Evolutionary conservation across 1,284 basidiomycete genomes (phyloP), one percentile per base, ranked within the genome.

Genomic region (Cutaneotrichosporon daszewskae): DNA sequence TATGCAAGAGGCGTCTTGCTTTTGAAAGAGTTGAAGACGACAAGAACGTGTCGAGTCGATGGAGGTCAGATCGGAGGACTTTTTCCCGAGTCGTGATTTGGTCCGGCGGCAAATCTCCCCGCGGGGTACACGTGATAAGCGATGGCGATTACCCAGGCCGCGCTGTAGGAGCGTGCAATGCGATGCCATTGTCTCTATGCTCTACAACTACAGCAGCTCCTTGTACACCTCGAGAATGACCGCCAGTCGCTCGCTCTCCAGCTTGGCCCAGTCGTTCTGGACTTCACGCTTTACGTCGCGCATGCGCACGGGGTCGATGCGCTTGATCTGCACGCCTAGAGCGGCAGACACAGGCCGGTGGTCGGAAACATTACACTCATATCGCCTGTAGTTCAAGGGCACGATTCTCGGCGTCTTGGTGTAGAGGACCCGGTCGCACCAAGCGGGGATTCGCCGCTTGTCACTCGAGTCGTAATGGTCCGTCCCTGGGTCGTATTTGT

Each of bases 361-460:
- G 68, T 94, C 89, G 10, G 82, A 85, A 5, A 89, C 80, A 53
- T 85, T 85, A 41, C 77, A 77, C 69, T 92, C 90, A 64, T 87
- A 91, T 14, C 91, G 76, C 44, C 67, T 65, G 66, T 94, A 87
- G 57, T 79, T 77, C 64, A 85, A 47, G 62, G 79, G 75, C 49
- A 72, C 58, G 43, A 90, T 79, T 8, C 83, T 74, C 5, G 77
- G 74, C 26, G 80, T 76, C n/a, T 82, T 79, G 11, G 48, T 59
- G 80, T 85, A 95, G 29, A 97, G 73, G 18, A 97, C 80, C 7
- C 94, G 81, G 68, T 98, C 94, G 69, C 94, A 98, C 90, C 92
- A 97, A 0, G 92, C 89, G 1, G 92, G 94, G 8, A 83, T 78
- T 0, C 94, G 80, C 18, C 79, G 78, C 68, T 97, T 97, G 62